A percentile compares a stretch with the other conserved stretches of the same genome.
Conservation (phyloP, 1,284 basidiomycete genomes). For the Boletus coffeatus region DNA sequence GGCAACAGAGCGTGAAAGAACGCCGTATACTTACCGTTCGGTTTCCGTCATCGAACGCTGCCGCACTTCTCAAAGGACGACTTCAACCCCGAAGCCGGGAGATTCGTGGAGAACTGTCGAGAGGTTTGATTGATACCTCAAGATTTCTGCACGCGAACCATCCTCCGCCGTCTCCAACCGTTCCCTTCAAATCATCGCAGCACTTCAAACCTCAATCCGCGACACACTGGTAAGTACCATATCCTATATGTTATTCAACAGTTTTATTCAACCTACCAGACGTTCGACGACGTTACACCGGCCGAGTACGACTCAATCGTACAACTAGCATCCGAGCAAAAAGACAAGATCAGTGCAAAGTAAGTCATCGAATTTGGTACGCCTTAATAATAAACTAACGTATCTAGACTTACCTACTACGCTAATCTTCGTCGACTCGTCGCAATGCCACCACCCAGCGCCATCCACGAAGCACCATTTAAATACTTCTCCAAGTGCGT, state of each 20-base stretch:
- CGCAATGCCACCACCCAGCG: background rate
- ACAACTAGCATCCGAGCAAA: background rate
- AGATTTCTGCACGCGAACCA: conserved; percentile 53
- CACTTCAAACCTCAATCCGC: background rate
- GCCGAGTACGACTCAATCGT: background rate
- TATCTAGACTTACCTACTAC: background rate
- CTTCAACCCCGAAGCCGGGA: conserved; percentile 95
- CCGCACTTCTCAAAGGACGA: conserved; percentile 99
- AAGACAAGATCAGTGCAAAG: background rate
- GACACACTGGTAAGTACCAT: background rate
- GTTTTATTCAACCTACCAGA: background rate
- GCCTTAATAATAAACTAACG: background rate
- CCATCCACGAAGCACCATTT: background rate
- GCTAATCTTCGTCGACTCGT: background rate
- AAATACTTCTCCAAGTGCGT: background rate
- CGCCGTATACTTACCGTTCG: conserved; percentile 90
- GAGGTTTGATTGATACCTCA: conserved; percentile 87
- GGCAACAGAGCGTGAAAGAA: conserved; percentile 98
- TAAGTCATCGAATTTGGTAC: background rate
- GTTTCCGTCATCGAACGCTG: conserved; percentile 93
- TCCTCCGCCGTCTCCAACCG: background rate
- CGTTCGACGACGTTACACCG: background rate
- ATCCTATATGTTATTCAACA: background rate
- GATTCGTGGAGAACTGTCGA: conserved; percentile 98
- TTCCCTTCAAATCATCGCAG: background rate